Percentiles rank a stretch among this genome's conserved stretches.
These are phyloP conservation scores for Lepidium africanum DNA, from an alignment of 345 rosid species.

Conservation along the genomic window DNA sequence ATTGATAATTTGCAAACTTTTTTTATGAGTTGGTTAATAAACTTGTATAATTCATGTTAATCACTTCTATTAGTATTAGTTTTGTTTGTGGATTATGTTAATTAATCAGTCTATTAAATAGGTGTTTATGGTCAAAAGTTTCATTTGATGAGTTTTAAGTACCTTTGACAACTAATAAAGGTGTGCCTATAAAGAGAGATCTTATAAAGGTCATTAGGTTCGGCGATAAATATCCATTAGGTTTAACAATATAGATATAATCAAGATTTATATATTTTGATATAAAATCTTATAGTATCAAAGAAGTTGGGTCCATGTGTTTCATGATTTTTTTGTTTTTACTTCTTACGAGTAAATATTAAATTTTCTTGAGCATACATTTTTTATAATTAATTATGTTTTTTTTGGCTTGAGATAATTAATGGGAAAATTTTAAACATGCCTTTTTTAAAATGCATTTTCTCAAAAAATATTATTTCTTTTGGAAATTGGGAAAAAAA, in stretches of 20 bases:
- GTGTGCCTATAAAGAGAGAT: neutral
- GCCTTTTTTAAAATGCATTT: no score
- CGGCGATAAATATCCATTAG: neutral
- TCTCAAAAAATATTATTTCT: no score
- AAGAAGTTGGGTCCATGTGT: neutral
- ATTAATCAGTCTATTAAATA: neutral
- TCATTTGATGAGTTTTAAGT: conserved; percentile 8
- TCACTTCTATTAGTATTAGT: neutral
- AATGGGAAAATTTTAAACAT: no score
- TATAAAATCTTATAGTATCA: neutral
- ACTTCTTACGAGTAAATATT: neutral
- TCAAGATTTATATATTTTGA: neutral
- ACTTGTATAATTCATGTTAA: conserved; percentile 5
- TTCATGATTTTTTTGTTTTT: neutral
- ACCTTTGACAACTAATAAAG: conserved; percentile 28
- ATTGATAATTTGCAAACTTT: conserved; percentile 21
- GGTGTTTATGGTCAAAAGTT: neutral
- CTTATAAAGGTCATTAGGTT: conserved; percentile 5
- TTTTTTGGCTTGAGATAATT: no score
- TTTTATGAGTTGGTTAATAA: conserved; percentile 24
- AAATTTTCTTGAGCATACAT: neutral
- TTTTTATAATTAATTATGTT: neutral
- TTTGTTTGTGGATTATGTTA: neutral
- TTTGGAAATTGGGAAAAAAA: no score
- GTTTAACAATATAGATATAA: neutral